A percentile compares a stretch with the other conserved stretches of the same genome.
Conservation (phyloP, 306 rosid species). For the Ceratonia siliqua region DNA sequence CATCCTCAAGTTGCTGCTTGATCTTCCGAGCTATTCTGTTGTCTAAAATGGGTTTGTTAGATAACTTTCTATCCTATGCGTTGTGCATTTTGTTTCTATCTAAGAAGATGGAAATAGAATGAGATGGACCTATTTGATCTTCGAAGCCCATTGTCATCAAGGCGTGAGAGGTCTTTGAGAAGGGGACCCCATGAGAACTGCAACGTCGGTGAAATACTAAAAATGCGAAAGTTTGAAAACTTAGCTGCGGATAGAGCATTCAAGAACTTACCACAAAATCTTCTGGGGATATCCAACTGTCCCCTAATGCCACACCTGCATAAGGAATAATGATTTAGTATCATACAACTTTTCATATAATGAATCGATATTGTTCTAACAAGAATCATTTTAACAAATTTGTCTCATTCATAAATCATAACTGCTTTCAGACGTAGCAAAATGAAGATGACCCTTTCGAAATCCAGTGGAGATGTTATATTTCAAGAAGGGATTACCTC, state of each 20-base stretch:
- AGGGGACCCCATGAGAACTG: constrained; percentile 97
- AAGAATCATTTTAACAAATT: not conserved
- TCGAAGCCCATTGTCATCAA: constrained; percentile 62
- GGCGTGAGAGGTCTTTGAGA: constrained; percentile 79
- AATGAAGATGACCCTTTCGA: constrained; percentile 1
- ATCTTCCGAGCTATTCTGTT: constrained; percentile 72
- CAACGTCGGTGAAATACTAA: constrained; percentile 1
- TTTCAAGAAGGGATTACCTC: constrained; percentile 49
- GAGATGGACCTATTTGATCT: constrained; percentile 56
- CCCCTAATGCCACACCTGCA: constrained; percentile 88
- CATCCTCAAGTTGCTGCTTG: constrained; percentile 58
- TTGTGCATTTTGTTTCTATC: not conserved
- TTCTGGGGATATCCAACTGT: constrained; percentile 94
- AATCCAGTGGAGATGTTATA: no score
- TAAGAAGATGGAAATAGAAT: constrained; percentile 2
- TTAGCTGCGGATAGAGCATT: not conserved
- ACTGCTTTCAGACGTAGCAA: not conserved
- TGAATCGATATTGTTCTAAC: not conserved
- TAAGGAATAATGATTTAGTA: not conserved
- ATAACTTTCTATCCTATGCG: not conserved
- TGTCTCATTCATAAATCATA: not conserved
- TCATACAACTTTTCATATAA: not conserved
- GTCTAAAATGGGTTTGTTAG: constrained; percentile 32
- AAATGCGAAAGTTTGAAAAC: not conserved
- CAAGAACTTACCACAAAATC: constrained; percentile 68